Evolutionary conservation across 768 basidiomycete genomes (phyloP), one percentile per base, ranked within the genome.

Genomic region (Austroboletus eburneus): DNA sequence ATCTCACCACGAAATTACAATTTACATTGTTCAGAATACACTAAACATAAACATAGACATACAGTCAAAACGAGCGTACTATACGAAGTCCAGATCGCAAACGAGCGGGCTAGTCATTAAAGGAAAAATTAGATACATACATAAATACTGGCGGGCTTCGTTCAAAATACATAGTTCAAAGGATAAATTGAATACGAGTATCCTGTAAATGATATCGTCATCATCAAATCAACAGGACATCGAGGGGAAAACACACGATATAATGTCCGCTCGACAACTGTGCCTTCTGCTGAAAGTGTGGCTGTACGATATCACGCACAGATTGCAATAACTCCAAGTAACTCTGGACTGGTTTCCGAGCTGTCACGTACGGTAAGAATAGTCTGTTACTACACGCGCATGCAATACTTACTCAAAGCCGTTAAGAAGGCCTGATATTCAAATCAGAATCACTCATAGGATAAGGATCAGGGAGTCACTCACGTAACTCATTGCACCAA

Each of bases 401-500:
- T 17, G 13, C 16, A 21, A 18, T 14, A 62, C 72, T 45, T 23
- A 72, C 72, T 71, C 44, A 87, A 54, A 1, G 79, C 65, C 3
- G 62, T 68, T 39, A 84, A 72, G 56, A 87, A 83, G 0, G 84
- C 85, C 84, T 88, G 42, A 16, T 23, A 21, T 24, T 29, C 8
- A 43, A 13, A 34, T 63, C 13, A 57, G 42, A 20, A 5, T 14
- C 1, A 25, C 5, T n/a, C 30, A 9, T 5, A 9, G 20, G 21
- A 6, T 3, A 27, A 8, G 20, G 2, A 27, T 13, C 14, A 7
- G 20, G 34, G 14, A 29, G 6, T n/a, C 7, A 68, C 84, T 40
- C 58, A 87, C 86, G 65, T 84, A 74, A 63, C 85, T 87, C 83
- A 89, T 89, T 3, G 87, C 87, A 3, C 87, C 87, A 7, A 85